phyloP scores from a whole-genome alignment of 768 basidiomycete species.

The Boletales sp. region DNA sequence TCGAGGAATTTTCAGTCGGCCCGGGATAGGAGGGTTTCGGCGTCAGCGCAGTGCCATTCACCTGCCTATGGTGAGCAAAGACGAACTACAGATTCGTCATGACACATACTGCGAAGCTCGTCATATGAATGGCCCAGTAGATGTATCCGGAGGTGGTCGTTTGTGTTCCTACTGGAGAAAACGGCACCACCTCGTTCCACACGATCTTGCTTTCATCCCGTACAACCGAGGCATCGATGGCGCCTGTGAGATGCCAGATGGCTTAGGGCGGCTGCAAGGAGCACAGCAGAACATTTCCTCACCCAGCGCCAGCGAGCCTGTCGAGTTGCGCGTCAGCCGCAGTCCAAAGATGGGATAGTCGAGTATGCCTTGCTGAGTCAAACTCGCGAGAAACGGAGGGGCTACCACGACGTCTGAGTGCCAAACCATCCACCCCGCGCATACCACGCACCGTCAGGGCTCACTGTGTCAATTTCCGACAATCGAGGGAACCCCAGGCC shows the following conservation, averaged over 20 bases:
- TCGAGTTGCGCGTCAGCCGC: conserved; percentile 53
- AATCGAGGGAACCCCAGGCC: conserved; percentile 76
- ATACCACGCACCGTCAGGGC: conserved; percentile 46
- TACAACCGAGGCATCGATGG: conserved; percentile 69
- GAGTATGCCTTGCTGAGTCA: conserved; percentile 61
- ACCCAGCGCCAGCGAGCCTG: conserved; percentile 68
- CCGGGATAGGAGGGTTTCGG: conserved; percentile 65
- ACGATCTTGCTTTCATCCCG: conserved; percentile 53
- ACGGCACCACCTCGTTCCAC: conserved; percentile 76
- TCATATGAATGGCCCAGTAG: conserved; percentile 68
- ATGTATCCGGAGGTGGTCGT: conserved; percentile 66
- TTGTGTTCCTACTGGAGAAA: conserved; percentile 58
- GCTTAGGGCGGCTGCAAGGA: background rate
- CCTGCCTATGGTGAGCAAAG: conserved; percentile 33
- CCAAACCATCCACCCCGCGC: background rate
- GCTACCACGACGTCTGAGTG: conserved; percentile 36
- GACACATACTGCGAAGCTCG: conserved; percentile 46
- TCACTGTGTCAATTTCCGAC: conserved; percentile 49
- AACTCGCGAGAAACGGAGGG: conserved; percentile 60
- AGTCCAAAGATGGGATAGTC: conserved; percentile 79
- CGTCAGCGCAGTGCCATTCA: conserved; percentile 50
- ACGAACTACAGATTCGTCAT: background rate
- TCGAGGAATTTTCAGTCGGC: conserved; percentile 48
- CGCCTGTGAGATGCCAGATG: conserved; percentile 45
- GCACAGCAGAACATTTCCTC: background rate